phyloP scores from a whole-genome alignment of 805 yeast species.

The Pichia occidentalis region DNA sequence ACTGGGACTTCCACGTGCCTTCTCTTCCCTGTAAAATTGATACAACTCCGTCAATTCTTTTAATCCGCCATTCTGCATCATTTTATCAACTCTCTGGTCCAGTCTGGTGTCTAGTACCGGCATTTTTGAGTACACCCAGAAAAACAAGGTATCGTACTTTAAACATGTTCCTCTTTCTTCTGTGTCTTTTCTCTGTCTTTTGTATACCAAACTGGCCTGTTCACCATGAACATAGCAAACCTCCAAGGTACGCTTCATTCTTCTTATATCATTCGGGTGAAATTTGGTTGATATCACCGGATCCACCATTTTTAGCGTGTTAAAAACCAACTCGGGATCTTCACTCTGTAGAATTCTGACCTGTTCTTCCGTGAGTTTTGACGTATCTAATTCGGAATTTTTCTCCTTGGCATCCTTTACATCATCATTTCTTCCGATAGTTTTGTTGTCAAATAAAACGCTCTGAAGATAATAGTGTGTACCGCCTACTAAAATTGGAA shows the following conservation, averaged over 20 bases:
- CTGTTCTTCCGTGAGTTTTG: conserved; percentile 30
- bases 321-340: conserved; percentile 43
- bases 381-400: conserved; percentile 16
- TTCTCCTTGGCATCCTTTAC: not conserved
- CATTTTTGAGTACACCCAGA: conserved; percentile 77
- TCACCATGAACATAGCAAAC: conserved; percentile 62
- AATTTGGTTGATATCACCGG: conserved; percentile 72
- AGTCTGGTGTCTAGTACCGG: conserved; percentile 52
- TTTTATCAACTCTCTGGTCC: conserved; percentile 74
- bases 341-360: conserved; percentile 47
- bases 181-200: conserved; percentile 42
- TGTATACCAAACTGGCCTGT: conserved; percentile 65
- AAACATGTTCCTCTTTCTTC: conserved; percentile 41
- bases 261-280: conserved; percentile 84
- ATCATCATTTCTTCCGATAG: conserved; percentile 32
- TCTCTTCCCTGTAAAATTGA: conserved; percentile 33
- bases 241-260: conserved; percentile 76
- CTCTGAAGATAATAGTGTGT: conserved; percentile 90
- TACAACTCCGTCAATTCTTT: conserved; percentile 62
- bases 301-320: conserved; percentile 47
- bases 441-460: conserved; percentile 62
- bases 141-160: conserved; percentile 55
- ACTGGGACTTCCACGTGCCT: conserved; percentile 28
- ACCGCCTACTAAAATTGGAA: conserved; percentile 91
- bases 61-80: conserved; percentile 66